Percentiles rank a stretch among this genome's conserved stretches.
These are phyloP conservation scores for Vitellaria paradoxa DNA, from an alignment of 179 eudicot species.

Conservation along the genomic window DNA sequence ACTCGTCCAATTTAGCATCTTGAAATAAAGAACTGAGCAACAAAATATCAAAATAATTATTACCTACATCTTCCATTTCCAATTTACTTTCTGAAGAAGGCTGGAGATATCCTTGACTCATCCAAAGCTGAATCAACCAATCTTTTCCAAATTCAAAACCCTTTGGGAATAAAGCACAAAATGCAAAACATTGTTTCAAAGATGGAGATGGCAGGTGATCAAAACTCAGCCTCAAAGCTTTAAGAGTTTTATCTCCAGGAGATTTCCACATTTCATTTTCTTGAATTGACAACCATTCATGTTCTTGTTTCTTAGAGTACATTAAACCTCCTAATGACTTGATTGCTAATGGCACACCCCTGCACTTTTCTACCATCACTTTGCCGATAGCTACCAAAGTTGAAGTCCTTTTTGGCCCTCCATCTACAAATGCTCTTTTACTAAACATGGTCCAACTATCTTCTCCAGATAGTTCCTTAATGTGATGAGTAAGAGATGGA, in stretches of 20 bases:
- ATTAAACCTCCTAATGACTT: not conserved
- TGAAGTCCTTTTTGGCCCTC: not conserved
- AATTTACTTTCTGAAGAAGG: conserved; percentile 22
- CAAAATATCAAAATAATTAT: conserved; percentile 4
- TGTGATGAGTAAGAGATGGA: too few relatives aligned
- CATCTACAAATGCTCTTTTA: not conserved
- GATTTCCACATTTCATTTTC: too few relatives aligned
- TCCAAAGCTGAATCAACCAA: too few relatives aligned
- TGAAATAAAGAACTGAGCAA: not conserved
- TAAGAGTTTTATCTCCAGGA: too few relatives aligned
- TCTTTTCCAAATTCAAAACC: conserved; percentile 10
- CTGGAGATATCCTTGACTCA: too few relatives aligned
- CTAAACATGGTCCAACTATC: too few relatives aligned
- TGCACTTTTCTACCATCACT: not conserved
- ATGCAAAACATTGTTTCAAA: too few relatives aligned
- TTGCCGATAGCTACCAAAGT: not conserved
- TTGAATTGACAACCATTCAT: conserved; percentile 16
- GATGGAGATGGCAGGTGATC: too few relatives aligned
- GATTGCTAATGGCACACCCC: not conserved
- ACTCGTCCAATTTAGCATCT: too few relatives aligned
- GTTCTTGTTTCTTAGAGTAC: not conserved
- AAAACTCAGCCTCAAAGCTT: too few relatives aligned
- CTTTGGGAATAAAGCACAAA: conserved; percentile 19
- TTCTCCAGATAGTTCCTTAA: too few relatives aligned
- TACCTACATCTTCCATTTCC: conserved; percentile 29